Percentiles rank a stretch among this genome's conserved stretches.
These are phyloP conservation scores for Puccinia triticina DNA, from an alignment of 1,284 basidiomycete genomes.

Conservation along the genomic window DNA sequence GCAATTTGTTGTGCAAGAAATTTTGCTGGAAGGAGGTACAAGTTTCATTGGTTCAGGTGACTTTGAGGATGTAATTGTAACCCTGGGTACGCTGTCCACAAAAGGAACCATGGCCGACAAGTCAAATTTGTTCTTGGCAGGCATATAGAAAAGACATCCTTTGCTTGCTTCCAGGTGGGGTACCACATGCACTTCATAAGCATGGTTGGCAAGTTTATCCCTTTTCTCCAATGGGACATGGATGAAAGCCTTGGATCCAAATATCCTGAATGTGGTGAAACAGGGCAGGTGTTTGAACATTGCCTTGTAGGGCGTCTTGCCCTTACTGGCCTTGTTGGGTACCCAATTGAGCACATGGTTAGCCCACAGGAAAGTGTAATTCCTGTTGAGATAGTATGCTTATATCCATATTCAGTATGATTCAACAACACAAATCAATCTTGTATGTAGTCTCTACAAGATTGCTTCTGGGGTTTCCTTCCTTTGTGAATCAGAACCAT, in stretches of 20 bases:
- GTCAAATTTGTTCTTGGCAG: neutral
- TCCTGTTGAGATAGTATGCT: no score
- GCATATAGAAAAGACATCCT: slow-evolving; percentile 26
- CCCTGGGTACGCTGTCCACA: no score
- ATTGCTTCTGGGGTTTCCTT: no score
- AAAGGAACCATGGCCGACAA: neutral
- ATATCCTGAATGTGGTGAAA: neutral
- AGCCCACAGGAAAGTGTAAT: slow-evolving; percentile 20
- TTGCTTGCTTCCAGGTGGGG: neutral
- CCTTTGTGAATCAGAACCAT: no score
- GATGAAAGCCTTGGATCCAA: neutral
- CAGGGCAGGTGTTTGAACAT: no score
- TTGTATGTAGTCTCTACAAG: no score
- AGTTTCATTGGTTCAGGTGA: no score
- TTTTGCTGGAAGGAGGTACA: no score
- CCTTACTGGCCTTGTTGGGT: neutral
- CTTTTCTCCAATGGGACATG: slow-evolving; percentile 11
- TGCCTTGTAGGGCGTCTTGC: neutral
- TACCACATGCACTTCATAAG: neutral
- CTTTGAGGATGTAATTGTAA: no score
- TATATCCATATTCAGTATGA: no score
- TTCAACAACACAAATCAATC: no score
- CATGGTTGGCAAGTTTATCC: neutral
- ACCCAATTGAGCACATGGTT: slow-evolving; percentile 2
- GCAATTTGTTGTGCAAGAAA: neutral